Percentiles rank a stretch among this genome's conserved stretches.
Evolutionary conservation across 768 basidiomycete genomes (phyloP).

Genomic region (Hericium erinaceus): DNA sequence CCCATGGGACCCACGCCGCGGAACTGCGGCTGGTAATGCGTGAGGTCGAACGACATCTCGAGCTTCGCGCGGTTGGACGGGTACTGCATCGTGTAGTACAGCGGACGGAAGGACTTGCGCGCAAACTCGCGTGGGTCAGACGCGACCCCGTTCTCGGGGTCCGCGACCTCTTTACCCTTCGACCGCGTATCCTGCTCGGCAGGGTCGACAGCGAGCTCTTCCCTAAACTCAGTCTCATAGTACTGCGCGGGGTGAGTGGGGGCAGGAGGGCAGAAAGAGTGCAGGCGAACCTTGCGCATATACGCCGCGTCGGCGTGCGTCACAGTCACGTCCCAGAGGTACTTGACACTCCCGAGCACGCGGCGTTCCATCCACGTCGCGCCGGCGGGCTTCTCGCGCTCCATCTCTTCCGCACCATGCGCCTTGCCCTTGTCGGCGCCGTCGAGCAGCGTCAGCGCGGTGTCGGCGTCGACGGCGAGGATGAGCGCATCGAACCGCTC

Average conservation of each 20-base stretch:
- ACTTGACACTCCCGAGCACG: slow-evolving; percentile 36
- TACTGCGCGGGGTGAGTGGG: slow-evolving; percentile 21
- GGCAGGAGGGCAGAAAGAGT: background rate
- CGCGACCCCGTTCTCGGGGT: slow-evolving; percentile 18
- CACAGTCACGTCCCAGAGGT: slow-evolving; percentile 38
- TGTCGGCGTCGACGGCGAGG: slow-evolving; percentile 34
- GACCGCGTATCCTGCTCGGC: slow-evolving; percentile 13
- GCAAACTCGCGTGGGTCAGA: slow-evolving; percentile 26
- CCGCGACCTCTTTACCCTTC: slow-evolving; percentile 14
- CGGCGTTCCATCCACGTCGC: slow-evolving; percentile 29
- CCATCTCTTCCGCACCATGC: too few relatives aligned
- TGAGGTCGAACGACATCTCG: slow-evolving; percentile 45
- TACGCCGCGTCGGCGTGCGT: slow-evolving; percentile 39
- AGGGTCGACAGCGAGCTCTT: slow-evolving; percentile 18
- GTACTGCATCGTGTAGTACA: slow-evolving; percentile 39
- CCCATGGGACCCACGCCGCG: slow-evolving; percentile 21
- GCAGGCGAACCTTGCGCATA: slow-evolving; percentile 32
- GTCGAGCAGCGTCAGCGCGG: slow-evolving; percentile 32
- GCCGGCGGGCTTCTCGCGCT: slow-evolving; percentile 12
- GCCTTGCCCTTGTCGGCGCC: background rate
- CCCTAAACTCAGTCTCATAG: slow-evolving; percentile 30
- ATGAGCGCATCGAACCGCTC: slow-evolving; percentile 37
- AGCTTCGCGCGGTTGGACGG: slow-evolving; percentile 34
- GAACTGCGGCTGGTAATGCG: slow-evolving; percentile 39
- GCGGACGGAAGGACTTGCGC: slow-evolving; percentile 30